A percentile compares a stretch with the other conserved stretches of the same genome.
phyloP scores from a whole-genome alignment of 805 yeast species.

The Candida germanica region DNA sequence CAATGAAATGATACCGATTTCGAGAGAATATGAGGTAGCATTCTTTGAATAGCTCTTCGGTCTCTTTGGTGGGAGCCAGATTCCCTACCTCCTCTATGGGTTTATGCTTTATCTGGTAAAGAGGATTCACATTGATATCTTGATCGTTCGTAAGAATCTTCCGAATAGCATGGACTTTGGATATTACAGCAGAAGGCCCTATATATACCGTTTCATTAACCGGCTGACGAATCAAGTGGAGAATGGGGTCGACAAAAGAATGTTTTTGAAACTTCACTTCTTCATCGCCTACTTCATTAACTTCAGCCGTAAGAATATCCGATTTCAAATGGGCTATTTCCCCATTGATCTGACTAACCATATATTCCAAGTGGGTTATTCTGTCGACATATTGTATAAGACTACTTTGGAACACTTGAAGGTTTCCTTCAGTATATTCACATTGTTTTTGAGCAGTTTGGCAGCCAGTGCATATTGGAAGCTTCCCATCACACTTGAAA shows the following conservation, averaged over 20 bases:
- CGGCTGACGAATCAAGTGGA: slow-evolving; percentile 9
- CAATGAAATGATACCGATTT: slow-evolving; percentile 10
- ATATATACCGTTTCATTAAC: slow-evolving; percentile 15
- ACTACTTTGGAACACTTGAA: slow-evolving; percentile 5
- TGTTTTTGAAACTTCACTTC: slow-evolving; percentile 2
- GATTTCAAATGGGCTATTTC: slow-evolving; percentile 5
- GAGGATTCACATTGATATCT: slow-evolving; percentile 3
- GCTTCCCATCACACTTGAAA: slow-evolving; percentile 9
- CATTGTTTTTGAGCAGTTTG: neutral
- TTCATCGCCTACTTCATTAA: slow-evolving; percentile 2
- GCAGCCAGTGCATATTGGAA: slow-evolving; percentile 8
- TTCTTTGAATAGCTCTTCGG: slow-evolving; percentile 6
- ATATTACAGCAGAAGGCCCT: slow-evolving; percentile 20
- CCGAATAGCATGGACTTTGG: slow-evolving; percentile 21
- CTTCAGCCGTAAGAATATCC: neutral
- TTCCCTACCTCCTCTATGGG: neutral
- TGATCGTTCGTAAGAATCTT: slow-evolving; percentile 12
- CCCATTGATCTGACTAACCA: neutral
- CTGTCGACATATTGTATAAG: slow-evolving; percentile 3
- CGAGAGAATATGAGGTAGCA: slow-evolving; percentile 9
- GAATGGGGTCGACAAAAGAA: slow-evolving; percentile 6
- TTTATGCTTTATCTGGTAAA: slow-evolving; percentile 1
- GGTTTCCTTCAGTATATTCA: slow-evolving; percentile 3
- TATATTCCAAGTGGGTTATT: slow-evolving; percentile 4
- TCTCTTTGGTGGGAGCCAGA: slow-evolving; percentile 2